Evolutionary conservation across 139 green algal species (phyloP), one percentile per base, ranked within the genome.

Genomic region (Zygnema circumcarinatum): DNA sequence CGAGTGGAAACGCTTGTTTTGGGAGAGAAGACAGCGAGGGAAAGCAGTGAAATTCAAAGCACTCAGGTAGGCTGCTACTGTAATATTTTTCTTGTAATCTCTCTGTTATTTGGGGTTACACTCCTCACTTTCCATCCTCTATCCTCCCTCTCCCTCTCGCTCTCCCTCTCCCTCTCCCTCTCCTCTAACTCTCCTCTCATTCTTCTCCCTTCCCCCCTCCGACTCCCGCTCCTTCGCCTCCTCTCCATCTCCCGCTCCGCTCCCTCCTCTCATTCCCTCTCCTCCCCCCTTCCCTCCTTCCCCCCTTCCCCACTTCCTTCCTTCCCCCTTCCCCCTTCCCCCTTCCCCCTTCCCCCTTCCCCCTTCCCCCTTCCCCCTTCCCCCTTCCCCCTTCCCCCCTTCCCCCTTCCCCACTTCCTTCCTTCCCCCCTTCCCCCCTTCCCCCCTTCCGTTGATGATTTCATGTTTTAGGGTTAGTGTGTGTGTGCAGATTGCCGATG

Each of bases 41-140:
- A 88, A 32, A 74, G 11, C 82, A 38, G 11, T 2, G 82, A 67
- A 40, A 67, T 88, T 42, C 73, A 88, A 21, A 87, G 35, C 82
- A 87, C 82, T 16, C 73, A 88, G 82, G 72, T 88, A 40, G 2
- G 69, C 69, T n/a, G n/a, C n/a, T n/a, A n/a, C n/a, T n/a, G n/a
- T n/a, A n/a, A n/a, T 62, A 7, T 62, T 62, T 16, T 16, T 62
- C 47, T 16, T 62, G 7, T 16, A 62, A 25, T 16, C 47, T 16
- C 16, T 16, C 16, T 62, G 7, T 16, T 62, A 62, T 16, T 16
- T 16, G 7, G 7, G 16, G 7, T 16, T 16, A 7, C 47, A 62
- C 47, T 62, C 47, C 47, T 16, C 47, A 25, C 47, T 62, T 62
- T 16, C 47, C 47, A 62, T 25, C 47, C 47, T 62, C 47, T 25